Evolutionary conservation across 2,329 filamentous ascomycete genomes (phyloP).

Genomic region (Macrophomina tecta): DNA sequence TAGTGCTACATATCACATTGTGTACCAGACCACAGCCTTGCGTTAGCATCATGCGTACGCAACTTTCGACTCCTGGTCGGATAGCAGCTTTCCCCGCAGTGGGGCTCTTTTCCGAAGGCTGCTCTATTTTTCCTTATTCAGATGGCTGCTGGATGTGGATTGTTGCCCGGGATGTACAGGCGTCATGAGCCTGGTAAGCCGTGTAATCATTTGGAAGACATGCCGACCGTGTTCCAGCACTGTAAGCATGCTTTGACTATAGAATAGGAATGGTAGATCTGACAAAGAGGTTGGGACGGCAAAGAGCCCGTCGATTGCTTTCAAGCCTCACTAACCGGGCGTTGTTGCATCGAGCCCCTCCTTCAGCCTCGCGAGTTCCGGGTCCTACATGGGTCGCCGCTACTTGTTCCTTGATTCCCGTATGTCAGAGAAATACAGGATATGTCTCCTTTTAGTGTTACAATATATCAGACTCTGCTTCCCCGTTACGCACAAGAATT

Average conservation of each 20-base stretch:
- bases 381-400: not conserved
- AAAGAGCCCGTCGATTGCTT: not conserved
- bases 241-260: no score
- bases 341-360: conserved; percentile 7
- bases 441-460: no score
- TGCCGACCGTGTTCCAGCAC: not conserved
- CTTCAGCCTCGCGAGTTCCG: not conserved
- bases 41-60: not conserved
- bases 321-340: not conserved
- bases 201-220: not conserved
- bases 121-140: no score
- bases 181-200: no score
- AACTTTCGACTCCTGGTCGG: not conserved
- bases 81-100: not conserved
- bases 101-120: not conserved
- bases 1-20: not conserved
- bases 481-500: not conserved
- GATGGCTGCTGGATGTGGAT: no score
- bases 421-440: not conserved
- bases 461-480: not conserved
- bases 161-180: not conserved
- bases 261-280: not conserved
- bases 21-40: conserved; percentile 2
- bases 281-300: not conserved
- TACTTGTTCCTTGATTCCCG: not conserved